phyloP scores from a whole-genome alignment of 805 yeast genomes.

The Kregervanrija delftensis region DNA sequence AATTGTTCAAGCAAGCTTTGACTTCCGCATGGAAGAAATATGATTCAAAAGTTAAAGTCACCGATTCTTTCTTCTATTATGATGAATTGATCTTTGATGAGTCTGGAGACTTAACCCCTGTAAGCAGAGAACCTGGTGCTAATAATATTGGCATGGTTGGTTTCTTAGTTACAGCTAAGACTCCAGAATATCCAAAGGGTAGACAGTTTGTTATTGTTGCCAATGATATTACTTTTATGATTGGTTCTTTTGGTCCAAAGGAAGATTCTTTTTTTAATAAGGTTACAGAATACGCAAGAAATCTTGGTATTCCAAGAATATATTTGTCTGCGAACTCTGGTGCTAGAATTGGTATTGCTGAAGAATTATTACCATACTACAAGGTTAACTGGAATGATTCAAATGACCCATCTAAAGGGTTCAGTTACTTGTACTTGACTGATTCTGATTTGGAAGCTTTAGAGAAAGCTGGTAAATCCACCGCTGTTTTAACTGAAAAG shows the following conservation, averaged over 20 bases:
- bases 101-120: constrained; percentile 73
- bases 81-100: constrained; percentile 85
- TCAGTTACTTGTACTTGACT: constrained; percentile 78
- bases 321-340: constrained; percentile 98
- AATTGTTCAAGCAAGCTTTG: constrained; percentile 90
- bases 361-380: constrained; percentile 83
- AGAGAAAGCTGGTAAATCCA: constrained; percentile 51
- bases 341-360: constrained; percentile 98
- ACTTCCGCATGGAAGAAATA: constrained; percentile 75
- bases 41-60: constrained; percentile 48
- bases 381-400: constrained; percentile 91
- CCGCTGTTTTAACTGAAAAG: constrained; percentile 66
- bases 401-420: constrained; percentile 73
- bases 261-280: constrained; percentile 90
- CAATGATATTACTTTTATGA: constrained; percentile 94
- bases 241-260: constrained; percentile 97
- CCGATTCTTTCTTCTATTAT: constrained; percentile 71
- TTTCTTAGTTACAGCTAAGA: constrained; percentile 81
- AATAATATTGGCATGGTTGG: constrained; percentile 97
- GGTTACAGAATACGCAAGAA: constrained; percentile 87
- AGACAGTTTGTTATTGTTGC: constrained; percentile 91
- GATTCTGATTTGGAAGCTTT: constrained; percentile 54
- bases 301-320: constrained; percentile 88
- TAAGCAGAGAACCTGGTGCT: constrained; percentile 93
- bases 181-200: constrained; percentile 96